These are phyloP conservation scores for Cyberlindnera suaveolens DNA, from an alignment of 805 yeast genomes.

Conservation along the genomic window DNA sequence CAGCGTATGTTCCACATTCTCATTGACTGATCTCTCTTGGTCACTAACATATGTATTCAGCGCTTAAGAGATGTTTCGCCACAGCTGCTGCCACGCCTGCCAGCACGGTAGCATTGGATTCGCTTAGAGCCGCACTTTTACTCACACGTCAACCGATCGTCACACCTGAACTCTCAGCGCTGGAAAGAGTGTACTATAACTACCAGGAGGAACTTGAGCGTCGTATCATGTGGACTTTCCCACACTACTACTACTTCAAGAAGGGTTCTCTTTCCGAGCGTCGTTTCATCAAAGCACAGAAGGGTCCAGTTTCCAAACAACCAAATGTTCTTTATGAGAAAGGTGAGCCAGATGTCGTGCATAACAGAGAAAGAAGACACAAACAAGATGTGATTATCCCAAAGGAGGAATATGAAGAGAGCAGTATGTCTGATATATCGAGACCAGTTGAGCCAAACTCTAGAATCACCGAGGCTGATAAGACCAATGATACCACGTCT, in stretches of 20 bases:
- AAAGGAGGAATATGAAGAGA: conserved; percentile 33
- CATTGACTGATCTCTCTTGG: neutral
- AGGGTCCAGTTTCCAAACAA: conserved; percentile 64
- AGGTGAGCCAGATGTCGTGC: conserved; percentile 82
- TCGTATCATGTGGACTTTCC: conserved; percentile 96
- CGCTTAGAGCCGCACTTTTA: conserved; percentile 45
- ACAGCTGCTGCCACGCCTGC: conserved; percentile 14
- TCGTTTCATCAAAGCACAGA: conserved; percentile 67
- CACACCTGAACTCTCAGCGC: conserved; percentile 65
- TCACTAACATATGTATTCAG: conserved; percentile 2
- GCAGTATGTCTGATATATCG: conserved; percentile 50
- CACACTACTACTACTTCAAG: conserved; percentile 85
- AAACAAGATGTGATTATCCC: conserved; percentile 80
- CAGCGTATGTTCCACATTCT: conserved; percentile 8
- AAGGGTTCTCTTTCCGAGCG: conserved; percentile 87
- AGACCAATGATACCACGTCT: conserved; percentile 49
- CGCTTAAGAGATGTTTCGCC: conserved; percentile 19
- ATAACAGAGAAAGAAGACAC: conserved; percentile 80
- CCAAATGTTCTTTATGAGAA: conserved; percentile 74
- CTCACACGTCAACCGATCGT: conserved; percentile 81
- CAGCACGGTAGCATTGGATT: conserved; percentile 14
- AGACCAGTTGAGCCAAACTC: conserved; percentile 66
- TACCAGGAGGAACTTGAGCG: conserved; percentile 85
- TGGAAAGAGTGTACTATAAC: conserved; percentile 69
- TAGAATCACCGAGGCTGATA: conserved; percentile 75